Base-by-base conservation (phyloP, 2,329 filamentous ascomycete genomes). In the Alternaria gansuensis region DNA sequence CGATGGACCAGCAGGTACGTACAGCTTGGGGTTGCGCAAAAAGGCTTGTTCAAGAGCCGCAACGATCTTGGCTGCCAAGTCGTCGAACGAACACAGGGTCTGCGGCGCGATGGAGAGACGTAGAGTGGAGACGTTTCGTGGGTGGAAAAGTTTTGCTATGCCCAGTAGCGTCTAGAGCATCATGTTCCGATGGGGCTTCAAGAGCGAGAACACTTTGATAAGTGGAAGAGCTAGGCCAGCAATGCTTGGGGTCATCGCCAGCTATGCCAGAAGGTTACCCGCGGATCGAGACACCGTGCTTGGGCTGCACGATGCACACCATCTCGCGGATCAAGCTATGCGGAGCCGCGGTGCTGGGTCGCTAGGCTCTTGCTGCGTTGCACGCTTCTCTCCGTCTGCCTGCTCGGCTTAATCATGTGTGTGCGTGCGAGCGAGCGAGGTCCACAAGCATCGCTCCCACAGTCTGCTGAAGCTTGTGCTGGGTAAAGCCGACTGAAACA, bases 31-130 rank as follows among this genome's bases (percentile, higher is more conserved):
- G 65, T 68, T 57, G 65, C 53, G 60, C 49, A 54, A 57, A 68
- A 68, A 65, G 63, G 55, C 63, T 63, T 66, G 54, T 54, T 61
- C 63, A 63, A 69, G 67, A 69, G 65, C 64, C 61, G 62, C 61
- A 69, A 54, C 36, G 44, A 31, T 65, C 66, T 70, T 70, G 68
- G 68, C 68, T 66, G 67, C 66, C 66, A 69, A 69, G 68, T 66
- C 64, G 63, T 64, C 57, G 40, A 53, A 43, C 52, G 58, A 64
- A 67, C 65, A 62, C 64, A 43, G 51, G 56, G 58, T 52, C 49
- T 52, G 58, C 44, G 49, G 29, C 43, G 26, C 52, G 36, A 39
- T 26, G 28, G 17, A 41, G 28, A 34, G 36, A 41, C 45, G 52
- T 52, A 43, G 40, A 7, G 36, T 33, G 33, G 39, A n/a, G 39